A percentile compares a stretch with the other conserved stretches of the same genome.
These are phyloP conservation scores for Juncus effusus DNA, from an alignment of 176 grass and related monocot species.

Conservation along the genomic window DNA sequence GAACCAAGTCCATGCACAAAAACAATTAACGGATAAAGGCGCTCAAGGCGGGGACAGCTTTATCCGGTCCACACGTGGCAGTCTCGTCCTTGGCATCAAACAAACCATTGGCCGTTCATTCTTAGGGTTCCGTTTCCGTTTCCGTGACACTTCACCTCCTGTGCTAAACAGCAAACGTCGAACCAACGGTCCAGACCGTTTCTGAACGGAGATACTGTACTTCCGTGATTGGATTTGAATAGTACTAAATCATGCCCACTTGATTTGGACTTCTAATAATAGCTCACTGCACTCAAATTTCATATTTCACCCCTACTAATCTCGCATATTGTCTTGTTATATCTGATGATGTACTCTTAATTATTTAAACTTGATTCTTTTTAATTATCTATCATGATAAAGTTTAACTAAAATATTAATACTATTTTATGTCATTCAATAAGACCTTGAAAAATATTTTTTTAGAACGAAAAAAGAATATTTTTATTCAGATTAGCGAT, in stretches of 20 bases:
- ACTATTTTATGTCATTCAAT: no score
- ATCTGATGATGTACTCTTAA: no score
- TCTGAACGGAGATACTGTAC: background rate
- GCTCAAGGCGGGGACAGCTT: slow-evolving; percentile 35
- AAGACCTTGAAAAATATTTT: no score
- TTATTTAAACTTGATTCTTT: no score
- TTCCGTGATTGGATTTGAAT: background rate
- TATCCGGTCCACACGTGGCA: slow-evolving; percentile 42
- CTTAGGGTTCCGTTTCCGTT: slow-evolving; percentile 44
- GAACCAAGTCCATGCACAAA: background rate
- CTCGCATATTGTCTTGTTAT: no score
- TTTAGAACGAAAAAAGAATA: no score
- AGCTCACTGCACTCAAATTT: no score
- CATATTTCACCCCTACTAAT: no score
- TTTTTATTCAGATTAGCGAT: no score
- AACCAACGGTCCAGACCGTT: background rate
- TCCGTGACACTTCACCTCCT: background rate
- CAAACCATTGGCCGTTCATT: background rate
- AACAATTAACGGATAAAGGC: background rate
- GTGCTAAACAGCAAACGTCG: no score
- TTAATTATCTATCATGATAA: no score
- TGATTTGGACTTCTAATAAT: background rate
- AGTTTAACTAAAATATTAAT: no score
- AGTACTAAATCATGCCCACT: background rate
- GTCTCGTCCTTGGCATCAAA: background rate